Evolutionary conservation across 2,329 filamentous ascomycete genomes (phyloP), one percentile per base, ranked within the genome.

Genomic region (Parasarocladium wereldwijsianum): DNA sequence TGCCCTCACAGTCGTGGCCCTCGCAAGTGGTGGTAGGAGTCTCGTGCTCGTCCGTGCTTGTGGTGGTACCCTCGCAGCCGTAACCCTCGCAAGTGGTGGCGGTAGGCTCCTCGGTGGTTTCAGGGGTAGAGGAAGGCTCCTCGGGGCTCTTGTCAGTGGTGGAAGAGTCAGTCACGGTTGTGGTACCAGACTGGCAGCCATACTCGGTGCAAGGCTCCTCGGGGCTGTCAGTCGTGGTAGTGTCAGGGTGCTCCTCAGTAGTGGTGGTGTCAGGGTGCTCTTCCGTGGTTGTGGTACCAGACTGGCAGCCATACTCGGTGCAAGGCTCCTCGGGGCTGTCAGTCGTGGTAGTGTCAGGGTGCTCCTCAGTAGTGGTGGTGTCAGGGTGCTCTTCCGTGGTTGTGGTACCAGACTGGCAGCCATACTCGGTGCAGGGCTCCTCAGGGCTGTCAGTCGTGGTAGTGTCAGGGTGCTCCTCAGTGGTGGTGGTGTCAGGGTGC

Each of bases 1-100:
- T 38, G n/a, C 36, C 10, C 24, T 81, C 25, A 9, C 21, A 9
- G 28, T 21, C 4, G 26, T 17, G 7, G 31, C 23, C 23, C 7
- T 8, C 23, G 12, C 23, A 24, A 8, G n/a, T 22, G 17, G 28
- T 13, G 13, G 24, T 14, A 22, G 30, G 15, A 9, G 31, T 31
- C 3, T 27, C 18, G 19, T 31, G 22, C 11, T 23, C 18, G 2
- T 22, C 16, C 27, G 33, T 13, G 15, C 12, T 17, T 15, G 8
- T 33, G 9, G 12, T 20, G n/a, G 29, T 19, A 22, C 24, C 30
- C 6, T 21, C 17, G 14, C 27, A 29, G 8, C 27, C 27, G 20
- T 29, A 29, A 15, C 27, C 27, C 17, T 21, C 27, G 27, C 50
- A 52, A 19, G 40, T 29, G 6, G 50, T 46, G 31, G 46, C 40